Conservation (phyloP, 108 stramenopile species). For the Cyclotella choctawhatcheeana region DNA sequence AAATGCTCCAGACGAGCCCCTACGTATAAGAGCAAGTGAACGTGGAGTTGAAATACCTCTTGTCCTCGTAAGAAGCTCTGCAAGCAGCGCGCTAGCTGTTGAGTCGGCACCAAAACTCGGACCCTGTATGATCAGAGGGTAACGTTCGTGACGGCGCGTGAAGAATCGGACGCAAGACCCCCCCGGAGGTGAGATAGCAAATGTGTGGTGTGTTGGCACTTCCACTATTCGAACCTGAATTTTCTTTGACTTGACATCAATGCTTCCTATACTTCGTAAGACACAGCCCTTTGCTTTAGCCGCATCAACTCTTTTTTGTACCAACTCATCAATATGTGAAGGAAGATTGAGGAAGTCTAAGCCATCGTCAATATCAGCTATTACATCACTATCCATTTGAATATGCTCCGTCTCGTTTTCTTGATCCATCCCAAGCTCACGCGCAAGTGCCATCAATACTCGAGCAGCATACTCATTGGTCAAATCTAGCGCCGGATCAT, state of each 20-base stretch:
- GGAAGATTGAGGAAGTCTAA: conserved; percentile 38
- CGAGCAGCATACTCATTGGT: conserved; percentile 70
- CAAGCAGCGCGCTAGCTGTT: conserved; percentile 76
- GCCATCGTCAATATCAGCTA: conserved; percentile 23
- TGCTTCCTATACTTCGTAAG: conserved; percentile 63
- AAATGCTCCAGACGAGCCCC: conserved; percentile 11
- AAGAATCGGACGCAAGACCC: conserved; percentile 75
- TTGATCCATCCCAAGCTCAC: conserved; percentile 62
- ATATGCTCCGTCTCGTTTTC: conserved; percentile 46
- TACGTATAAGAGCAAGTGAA: conserved; percentile 13
- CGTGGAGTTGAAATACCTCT: conserved; percentile 16
- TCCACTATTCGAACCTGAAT: conserved; percentile 64
- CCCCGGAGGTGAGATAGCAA: conserved; percentile 74
- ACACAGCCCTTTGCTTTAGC: conserved; percentile 67
- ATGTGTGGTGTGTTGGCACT: conserved; percentile 67
- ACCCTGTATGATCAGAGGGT: conserved; percentile 75
- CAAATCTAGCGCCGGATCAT: conserved; percentile 63
- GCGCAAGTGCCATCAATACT: conserved; percentile 66
- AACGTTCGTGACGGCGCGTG: conserved; percentile 61
- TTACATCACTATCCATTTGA: conserved; percentile 49
- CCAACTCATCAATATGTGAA: conserved; percentile 41
- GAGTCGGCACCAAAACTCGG: conserved; percentile 77
- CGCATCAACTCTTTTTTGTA: conserved; percentile 48
- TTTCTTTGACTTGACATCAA: conserved; percentile 54
- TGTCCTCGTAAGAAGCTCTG: conserved; percentile 53